Evolutionary conservation across 805 yeast genomes (phyloP).

Genomic region (Metschnikowia peoriensis): DNA sequence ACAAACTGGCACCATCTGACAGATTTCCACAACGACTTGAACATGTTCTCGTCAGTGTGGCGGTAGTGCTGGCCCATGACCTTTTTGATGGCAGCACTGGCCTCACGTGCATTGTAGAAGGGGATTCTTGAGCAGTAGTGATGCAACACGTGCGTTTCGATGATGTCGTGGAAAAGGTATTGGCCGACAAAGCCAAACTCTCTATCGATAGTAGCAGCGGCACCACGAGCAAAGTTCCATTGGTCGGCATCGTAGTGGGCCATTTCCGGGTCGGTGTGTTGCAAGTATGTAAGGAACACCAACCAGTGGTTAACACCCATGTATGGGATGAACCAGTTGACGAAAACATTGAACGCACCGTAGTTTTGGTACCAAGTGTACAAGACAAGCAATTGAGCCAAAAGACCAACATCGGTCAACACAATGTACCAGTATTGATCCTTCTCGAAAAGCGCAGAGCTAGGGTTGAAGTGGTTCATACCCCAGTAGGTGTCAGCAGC

Average conservation of each 20-base stretch:
- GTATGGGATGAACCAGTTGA: constrained; percentile 77
- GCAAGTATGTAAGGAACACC: constrained; percentile 80
- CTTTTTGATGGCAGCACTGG: constrained; percentile 71
- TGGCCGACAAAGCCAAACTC: constrained; percentile 78
- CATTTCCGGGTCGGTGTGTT: constrained; percentile 75
- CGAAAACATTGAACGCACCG: constrained; percentile 60
- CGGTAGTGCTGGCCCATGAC: constrained; percentile 84
- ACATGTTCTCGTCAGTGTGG: constrained; percentile 68
- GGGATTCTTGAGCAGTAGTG: constrained; percentile 84
- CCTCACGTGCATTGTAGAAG: constrained; percentile 82
- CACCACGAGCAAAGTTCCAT: constrained; percentile 89
- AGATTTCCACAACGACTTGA: constrained; percentile 60
- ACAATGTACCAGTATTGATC: constrained; percentile 71
- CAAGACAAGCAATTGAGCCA: constrained; percentile 49
- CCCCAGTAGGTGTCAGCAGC: constrained; percentile 47
- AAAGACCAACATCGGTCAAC: constrained; percentile 70
- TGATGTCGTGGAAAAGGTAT: constrained; percentile 81
- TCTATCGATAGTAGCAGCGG: constrained; percentile 85
- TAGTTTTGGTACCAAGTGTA: constrained; percentile 59
- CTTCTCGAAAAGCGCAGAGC: constrained; percentile 70
- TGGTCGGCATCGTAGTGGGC: constrained; percentile 75
- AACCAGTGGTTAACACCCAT: constrained; percentile 86
- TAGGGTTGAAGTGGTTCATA: constrained; percentile 69
- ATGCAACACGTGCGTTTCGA: constrained; percentile 87
- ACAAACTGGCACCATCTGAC: too few relatives aligned